These are phyloP conservation scores for Pisolithus albus DNA, from an alignment of 768 basidiomycete genomes.

Conservation along the genomic window DNA sequence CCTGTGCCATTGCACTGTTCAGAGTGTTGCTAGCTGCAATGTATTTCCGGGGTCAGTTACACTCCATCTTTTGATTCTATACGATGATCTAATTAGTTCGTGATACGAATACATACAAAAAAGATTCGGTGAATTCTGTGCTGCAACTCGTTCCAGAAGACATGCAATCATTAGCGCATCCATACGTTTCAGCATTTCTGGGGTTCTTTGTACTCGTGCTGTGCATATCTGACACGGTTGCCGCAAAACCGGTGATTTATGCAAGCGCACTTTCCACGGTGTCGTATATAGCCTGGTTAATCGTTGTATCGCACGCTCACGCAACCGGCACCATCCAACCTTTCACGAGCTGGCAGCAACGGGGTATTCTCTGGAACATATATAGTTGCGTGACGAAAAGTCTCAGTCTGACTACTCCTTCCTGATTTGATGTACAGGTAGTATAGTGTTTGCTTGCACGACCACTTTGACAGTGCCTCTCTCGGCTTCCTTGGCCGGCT, in stretches of 20 bases:
- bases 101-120: constrained; percentile 1
- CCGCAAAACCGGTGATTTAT: constrained; percentile 46
- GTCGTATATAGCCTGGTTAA: constrained; percentile 58
- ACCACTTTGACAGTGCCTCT: constrained; percentile 60
- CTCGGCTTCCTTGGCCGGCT: constrained; percentile 52
- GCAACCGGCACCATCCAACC: constrained; percentile 36
- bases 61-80: not conserved
- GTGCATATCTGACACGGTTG: constrained; percentile 49
- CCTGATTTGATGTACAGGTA: constrained; percentile 32
- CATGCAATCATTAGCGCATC: constrained; percentile 29
- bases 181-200: constrained; percentile 35
- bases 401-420: not conserved
- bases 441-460: constrained; percentile 56
- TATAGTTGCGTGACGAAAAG: constrained; percentile 41
- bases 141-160: constrained; percentile 41
- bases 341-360: constrained; percentile 31
- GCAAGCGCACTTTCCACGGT: constrained; percentile 53
- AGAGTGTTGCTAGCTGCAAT: constrained; percentile 49
- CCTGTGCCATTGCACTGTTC: constrained; percentile 37
- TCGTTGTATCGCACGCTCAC: constrained; percentile 46
- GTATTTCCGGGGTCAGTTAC: constrained; percentile 58
- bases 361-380: constrained; percentile 56
- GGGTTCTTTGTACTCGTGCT: constrained; percentile 43
- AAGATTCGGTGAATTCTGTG: constrained; percentile 51
- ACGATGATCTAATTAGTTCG: constrained; percentile 1